Evolutionary conservation across 140 eudicot species (phyloP).

Genomic region (Stevia rebaudiana): DNA sequence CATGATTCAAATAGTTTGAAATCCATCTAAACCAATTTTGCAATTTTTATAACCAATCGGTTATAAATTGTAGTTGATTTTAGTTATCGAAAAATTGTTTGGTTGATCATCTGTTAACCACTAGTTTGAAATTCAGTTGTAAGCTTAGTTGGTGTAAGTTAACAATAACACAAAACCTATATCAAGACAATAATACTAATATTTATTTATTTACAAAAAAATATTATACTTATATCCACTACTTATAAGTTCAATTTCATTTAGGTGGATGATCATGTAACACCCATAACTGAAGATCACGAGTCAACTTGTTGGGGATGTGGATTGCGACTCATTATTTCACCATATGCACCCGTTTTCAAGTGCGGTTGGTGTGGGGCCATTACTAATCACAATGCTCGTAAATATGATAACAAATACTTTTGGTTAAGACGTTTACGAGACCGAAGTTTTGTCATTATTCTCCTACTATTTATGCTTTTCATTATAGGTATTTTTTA

Average conservation of each 20-base stretch:
- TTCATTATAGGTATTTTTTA: constrained; percentile 58
- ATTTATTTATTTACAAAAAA: neutral
- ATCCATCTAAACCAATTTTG: too few species aligned
- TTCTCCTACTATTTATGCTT: constrained; percentile 64
- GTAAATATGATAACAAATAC: constrained; percentile 46
- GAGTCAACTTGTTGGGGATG: constrained; percentile 96
- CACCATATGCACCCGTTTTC: constrained; percentile 73
- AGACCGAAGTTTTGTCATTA: constrained; percentile 66
- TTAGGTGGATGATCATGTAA: constrained; percentile 55
- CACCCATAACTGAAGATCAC: constrained; percentile 46
- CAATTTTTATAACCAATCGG: too few species aligned
- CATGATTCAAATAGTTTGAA: neutral
- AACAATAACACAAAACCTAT: neutral
- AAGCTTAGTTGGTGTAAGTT: neutral
- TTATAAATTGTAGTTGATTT: too few species aligned
- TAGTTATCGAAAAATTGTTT: too few species aligned
- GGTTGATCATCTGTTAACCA: too few species aligned
- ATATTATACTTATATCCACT: neutral
- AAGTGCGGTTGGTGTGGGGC: constrained; percentile 99
- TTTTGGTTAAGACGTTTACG: constrained; percentile 71
- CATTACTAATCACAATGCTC: constrained; percentile 64
- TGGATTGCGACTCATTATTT: constrained; percentile 69
- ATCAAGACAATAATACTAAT: neutral
- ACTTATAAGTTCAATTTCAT: constrained; percentile 12
- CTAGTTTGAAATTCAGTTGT: neutral